These are phyloP conservation scores for Aotearoamyces nothofagi DNA, from an alignment of 2,329 filamentous ascomycete species.

Conservation along the genomic window DNA sequence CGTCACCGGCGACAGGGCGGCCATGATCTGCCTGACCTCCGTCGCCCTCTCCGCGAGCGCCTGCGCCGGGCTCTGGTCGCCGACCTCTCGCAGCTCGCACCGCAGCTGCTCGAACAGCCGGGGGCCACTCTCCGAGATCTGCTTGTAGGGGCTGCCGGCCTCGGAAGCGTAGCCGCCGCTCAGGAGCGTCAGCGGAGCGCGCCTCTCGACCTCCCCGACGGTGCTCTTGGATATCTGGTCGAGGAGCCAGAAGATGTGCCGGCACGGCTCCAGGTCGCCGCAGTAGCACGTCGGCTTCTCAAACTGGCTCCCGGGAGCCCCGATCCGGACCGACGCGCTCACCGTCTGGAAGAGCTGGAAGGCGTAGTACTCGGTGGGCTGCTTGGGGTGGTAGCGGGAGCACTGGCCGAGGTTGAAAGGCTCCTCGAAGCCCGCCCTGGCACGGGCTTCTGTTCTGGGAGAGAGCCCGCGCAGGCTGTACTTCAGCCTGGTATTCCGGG, in stretches of 20 bases:
- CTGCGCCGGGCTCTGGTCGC: neutral
- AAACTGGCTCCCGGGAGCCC: neutral
- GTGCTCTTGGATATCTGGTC: slow-evolving; percentile 2
- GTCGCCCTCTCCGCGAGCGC: no score
- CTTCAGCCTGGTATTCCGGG: neutral
- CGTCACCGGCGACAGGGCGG: slow-evolving; percentile 1
- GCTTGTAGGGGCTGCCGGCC: neutral
- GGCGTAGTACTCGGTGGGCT: slow-evolving; percentile 2
- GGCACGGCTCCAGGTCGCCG: neutral
- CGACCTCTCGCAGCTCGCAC: neutral
- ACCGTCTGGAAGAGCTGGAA: slow-evolving; percentile 3
- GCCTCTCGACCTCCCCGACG: neutral
- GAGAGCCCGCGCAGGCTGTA: slow-evolving; percentile 1
- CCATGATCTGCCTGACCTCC: slow-evolving; percentile 3
- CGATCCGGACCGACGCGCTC: slow-evolving; percentile 1
- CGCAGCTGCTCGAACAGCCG: no score
- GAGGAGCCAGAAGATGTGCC: slow-evolving; percentile 4
- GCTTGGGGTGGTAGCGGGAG: neutral
- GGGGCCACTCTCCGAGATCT: no score
- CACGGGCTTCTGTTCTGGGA: neutral
- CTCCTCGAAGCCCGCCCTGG: neutral
- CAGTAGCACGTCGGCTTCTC: neutral
- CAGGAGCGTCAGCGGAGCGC: neutral
- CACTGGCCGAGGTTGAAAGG: slow-evolving; percentile 2
- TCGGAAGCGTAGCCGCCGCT: slow-evolving; percentile 1